These are phyloP conservation scores for Quercus ilex DNA, from an alignment of 306 rosid species.

Conservation along the genomic window DNA sequence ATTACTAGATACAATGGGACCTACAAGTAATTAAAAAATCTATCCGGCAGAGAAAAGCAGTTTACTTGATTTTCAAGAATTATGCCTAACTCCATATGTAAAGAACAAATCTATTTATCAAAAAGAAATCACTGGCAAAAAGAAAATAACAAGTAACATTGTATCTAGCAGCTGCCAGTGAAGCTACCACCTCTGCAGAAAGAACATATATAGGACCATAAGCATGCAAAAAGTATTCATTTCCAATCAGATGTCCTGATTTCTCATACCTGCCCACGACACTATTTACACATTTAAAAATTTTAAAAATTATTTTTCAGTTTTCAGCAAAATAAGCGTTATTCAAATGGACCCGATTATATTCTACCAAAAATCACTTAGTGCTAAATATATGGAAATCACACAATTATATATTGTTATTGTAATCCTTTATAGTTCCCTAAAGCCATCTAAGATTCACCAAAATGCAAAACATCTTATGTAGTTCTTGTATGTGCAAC, in stretches of 20 bases:
- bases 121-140: not conserved
- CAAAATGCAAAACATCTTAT: no score
- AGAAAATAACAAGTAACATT: not conserved
- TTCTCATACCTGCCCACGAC: conserved; percentile 29
- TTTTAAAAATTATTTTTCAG: no score
- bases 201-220: conserved; percentile 39
- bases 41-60: not conserved
- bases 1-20: not conserved
- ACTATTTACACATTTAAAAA: no score
- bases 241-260: conserved; percentile 33
- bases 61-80: not conserved
- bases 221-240: conserved; percentile 34
- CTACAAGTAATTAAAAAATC: not conserved
- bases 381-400: no score
- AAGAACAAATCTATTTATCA: no score
- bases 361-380: no score
- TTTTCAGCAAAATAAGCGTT: no score
- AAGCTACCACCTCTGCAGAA: conserved; percentile 34
- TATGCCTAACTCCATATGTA: not conserved
- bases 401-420: no score
- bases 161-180: conserved; percentile 30
- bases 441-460: no score
- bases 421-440: no score
- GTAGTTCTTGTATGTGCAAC: no score
- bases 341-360: no score